Base-by-base conservation (phyloP, 2,329 filamentous ascomycete species). In the Microsporum audouinii region DNA sequence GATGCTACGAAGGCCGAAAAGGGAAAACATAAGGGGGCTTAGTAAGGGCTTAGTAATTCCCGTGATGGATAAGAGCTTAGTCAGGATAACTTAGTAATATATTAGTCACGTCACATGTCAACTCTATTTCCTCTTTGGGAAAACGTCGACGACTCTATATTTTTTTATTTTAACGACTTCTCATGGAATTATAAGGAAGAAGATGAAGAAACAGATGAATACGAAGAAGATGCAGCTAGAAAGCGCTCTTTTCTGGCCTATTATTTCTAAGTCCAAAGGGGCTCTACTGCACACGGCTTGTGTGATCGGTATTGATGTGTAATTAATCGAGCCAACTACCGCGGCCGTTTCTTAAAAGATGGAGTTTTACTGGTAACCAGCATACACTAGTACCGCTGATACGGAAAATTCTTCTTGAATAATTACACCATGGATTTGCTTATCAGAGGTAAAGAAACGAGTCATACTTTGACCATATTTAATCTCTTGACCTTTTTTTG, bases 21-120 rank as follows among this genome's bases (percentile, higher is more conserved):
- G 14, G 23, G 47, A 31, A 53, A 53, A 53, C 49, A 53, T 34
- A 53, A 43, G 49, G 49, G 49, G 49, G 49, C 49, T 53, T 53
- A 53, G 29, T 53, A 17, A 53, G 29, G 29, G 1, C 2, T 53
- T 53, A 53, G 27, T 51, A 43, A 43, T 23, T 1, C 17, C 17
- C 17, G 17, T 23, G 17, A 6, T 53, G 33, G 6, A 12, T 53
- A n/a, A 53, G 29, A 5, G 12, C 29, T 53, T 23, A 53, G 29
- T 53, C 12, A 53, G 27, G 12, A n/a, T 49, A 27, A 7, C 23
- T 49, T 49, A 49, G 23, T 53, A 31, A 53, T 5, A 17, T n/a
- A 14, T 53, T 53, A 53, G 49, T 53, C 49, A 53, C 4, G 12
- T 34, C 29, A 53, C 49, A 53, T 53, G 49, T 29, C 12, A 43